Conservation (phyloP, 345 rosid species). For the Moricandia moricandioides region DNA sequence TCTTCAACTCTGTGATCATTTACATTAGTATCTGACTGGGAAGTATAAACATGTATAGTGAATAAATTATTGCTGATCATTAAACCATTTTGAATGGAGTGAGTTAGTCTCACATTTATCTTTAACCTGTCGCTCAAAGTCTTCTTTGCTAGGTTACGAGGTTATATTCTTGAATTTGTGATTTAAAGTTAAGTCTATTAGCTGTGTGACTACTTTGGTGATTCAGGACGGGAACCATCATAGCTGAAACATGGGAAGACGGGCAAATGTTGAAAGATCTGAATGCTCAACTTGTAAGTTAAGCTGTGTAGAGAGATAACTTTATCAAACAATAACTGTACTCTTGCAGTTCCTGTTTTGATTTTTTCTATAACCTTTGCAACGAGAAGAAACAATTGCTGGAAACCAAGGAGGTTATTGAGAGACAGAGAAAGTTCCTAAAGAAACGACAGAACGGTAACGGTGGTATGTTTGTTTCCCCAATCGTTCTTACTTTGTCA, state of each 20-base stretch:
- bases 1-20: not conserved
- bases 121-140: not conserved
- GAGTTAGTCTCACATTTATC: not conserved
- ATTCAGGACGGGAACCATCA: constrained; percentile 91
- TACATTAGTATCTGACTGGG: not conserved
- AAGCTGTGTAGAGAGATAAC: constrained; percentile 6
- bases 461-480: constrained; percentile 45
- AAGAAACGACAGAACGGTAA: constrained; percentile 91
- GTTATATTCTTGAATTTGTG: constrained; percentile 2
- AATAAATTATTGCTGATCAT: not conserved
- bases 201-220: constrained; percentile 17
- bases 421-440: constrained; percentile 82
- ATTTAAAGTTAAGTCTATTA: not conserved
- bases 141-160: constrained; percentile 9
- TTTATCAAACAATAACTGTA: not conserved
- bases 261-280: constrained; percentile 93
- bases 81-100: not conserved
- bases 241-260: constrained; percentile 99
- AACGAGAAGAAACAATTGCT: constrained; percentile 64
- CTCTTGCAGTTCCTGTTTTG: constrained; percentile 1
- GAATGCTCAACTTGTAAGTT: constrained; percentile 85
- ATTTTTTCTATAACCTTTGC: constrained; percentile 12
- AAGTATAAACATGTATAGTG: constrained; percentile 2
- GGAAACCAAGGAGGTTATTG: constrained; percentile 91
- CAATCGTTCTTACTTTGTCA: constrained; percentile 3